Base-by-base conservation (phyloP, 805 yeast genomes). In the Sugiyamaella valdiviana region DNA sequence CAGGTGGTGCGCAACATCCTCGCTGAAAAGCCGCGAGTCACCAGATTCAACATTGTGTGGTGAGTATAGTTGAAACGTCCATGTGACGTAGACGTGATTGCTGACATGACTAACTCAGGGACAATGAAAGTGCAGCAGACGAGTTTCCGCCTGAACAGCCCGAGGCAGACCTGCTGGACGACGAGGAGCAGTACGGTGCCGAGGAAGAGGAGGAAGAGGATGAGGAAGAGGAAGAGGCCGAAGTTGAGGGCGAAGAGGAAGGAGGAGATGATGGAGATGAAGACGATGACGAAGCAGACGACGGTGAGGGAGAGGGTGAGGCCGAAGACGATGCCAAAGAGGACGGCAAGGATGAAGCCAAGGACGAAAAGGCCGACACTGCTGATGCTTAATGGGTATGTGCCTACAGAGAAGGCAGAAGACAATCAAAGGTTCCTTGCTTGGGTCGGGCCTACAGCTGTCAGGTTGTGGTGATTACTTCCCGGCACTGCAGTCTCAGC, bases 21-120 rank as follows among this genome's bases (percentile, higher is more conserved):
- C 50, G 98, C 98, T 3, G 98, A 93, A 64, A 93, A 93, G 70
- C 99, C 99, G 39, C 76, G 98, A 57, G 99, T 93, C 37, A 93
- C 99, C 5, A 74, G 97, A 55, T 93, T 93, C 69, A 93, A 93
- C 65, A 93, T 93, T 48, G 95, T 89, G 2, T 93, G 99, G 99
- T 61, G 42, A n/a, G 46, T 17, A 12, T 14, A 9, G 12, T 24
- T 36, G 6, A 15, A 20, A 12, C 32, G 4, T 12, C 6, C 10
- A 12, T n/a, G 15, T 19, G 36, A 22, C 36, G 21, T 41, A 2
- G 49, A 51, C 55, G 50, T n/a, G n/a, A n/a, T n/a, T n/a, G n/a
- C n/a, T 35, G 45, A 16, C 6, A 46, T 29, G 20, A 17, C 45
- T 42, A 49, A 46, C 49, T 42, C 36, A 56, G 59, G 56, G 96